Evolutionary conservation across 2,329 filamentous ascomycete genomes (phyloP), one percentile per base, ranked within the genome.

Genomic region (Paecilomyces niveus): DNA sequence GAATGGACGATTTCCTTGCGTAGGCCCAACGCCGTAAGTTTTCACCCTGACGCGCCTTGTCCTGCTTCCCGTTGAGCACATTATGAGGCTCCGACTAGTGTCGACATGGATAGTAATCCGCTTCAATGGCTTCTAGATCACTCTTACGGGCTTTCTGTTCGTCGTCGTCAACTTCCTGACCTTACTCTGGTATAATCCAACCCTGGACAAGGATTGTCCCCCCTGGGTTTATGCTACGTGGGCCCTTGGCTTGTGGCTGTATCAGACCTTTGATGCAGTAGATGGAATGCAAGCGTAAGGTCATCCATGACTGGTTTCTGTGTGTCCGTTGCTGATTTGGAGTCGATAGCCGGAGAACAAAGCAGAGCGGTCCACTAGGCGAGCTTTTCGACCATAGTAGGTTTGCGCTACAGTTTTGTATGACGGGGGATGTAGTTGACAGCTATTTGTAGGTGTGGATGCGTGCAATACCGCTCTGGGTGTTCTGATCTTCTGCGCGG

Each of bases 201-300:
- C 85, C 0, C 83, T 99, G 54, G 92, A 97, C 76, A 88, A 90
- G 74, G 90, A 99, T 73, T 97, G 93, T 72, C 94, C 94, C 9
- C 73, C 85, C 1, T 99, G 94, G 94, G 93, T 99, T 15, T 99
- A 99, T 80, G 89, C 88, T 65, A 89, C 86, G 68, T 99, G 92
- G 90, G 88, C 92, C 3, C 75, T 89, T 32, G 94, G 94, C 1
- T 78, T 99, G 64, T 97, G 97, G 73, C 75, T 97, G 55, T 99
- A 99, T 76, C 94, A 99, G 83, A 97, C 93, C 1, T 97, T 99
- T 76, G 94, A 99, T 76, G 94, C 93, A 1, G 92, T 97, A 26
- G 94, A 99, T 76, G 94, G 94, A 56, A 84, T 89, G 31, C 94
- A 99, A 74, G 94, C 94, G 86, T 91, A 81, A 73, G 89, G 6